phyloP scores from a whole-genome alignment of 2,329 filamentous ascomycete genomes.

The Dothistroma septosporum region DNA sequence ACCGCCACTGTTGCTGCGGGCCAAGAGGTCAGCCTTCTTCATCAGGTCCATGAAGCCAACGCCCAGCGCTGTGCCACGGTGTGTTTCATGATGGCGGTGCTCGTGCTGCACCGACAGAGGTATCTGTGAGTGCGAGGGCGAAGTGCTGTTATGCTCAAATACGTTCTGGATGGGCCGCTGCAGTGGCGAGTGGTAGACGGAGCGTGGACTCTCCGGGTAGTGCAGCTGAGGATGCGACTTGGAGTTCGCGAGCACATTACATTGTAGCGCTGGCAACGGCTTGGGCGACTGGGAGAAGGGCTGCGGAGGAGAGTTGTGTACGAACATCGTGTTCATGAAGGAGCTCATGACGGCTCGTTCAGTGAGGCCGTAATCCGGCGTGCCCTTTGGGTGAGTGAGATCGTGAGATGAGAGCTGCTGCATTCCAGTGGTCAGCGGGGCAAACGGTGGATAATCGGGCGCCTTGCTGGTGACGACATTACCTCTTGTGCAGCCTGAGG shows the following conservation, averaged over 20 bases:
- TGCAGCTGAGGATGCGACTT: slow-evolving; percentile 36
- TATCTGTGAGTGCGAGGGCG: slow-evolving; percentile 13
- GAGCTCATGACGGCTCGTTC: slow-evolving; percentile 58
- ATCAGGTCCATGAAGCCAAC: slow-evolving; percentile 26
- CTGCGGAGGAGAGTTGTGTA: slow-evolving; percentile 41
- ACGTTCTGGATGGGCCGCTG: slow-evolving; percentile 32
- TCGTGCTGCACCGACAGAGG: slow-evolving; percentile 20
- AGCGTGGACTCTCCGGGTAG: slow-evolving; percentile 28
- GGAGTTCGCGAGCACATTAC: slow-evolving; percentile 40
- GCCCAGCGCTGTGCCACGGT: slow-evolving; percentile 18
- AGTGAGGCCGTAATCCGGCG: neutral
- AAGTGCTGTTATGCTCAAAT: slow-evolving; percentile 19
- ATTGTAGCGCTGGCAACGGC: slow-evolving; percentile 43
- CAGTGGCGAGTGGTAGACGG: slow-evolving; percentile 32
- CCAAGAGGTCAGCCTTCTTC: slow-evolving; percentile 36
- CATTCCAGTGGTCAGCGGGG: neutral
- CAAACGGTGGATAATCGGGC: neutral
- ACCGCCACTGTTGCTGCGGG: slow-evolving; percentile 38
- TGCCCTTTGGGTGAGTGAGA: neutral
- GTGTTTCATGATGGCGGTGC: slow-evolving; percentile 25
- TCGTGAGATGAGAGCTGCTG: neutral
- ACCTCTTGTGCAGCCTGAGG: neutral
- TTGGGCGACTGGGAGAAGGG: slow-evolving; percentile 34
- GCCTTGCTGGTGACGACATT: neutral
- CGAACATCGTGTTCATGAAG: slow-evolving; percentile 78